phyloP scores from a whole-genome alignment of 192 early-diverging fungal species.

The Coemansia sp. region DNA sequence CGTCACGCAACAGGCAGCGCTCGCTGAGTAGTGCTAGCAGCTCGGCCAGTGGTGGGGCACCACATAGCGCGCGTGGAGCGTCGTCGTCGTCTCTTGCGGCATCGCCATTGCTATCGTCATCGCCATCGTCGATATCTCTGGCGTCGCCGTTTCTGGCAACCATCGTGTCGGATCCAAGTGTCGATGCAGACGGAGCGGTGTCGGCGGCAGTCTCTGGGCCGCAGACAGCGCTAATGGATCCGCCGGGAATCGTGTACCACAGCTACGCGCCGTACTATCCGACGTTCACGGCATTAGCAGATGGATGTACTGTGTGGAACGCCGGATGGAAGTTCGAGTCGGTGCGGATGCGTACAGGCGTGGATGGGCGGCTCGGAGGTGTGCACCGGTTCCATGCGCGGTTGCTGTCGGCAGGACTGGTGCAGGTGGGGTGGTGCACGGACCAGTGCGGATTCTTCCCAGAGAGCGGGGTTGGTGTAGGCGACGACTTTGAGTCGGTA shows the following conservation, averaged over 20 bases:
- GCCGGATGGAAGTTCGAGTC: constrained; percentile 49
- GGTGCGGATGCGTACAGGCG: constrained; percentile 27
- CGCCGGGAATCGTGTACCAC: constrained; percentile 15
- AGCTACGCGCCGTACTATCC: constrained; percentile 34
- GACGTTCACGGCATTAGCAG: constrained; percentile 26
- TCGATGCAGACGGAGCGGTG: constrained; percentile 4
- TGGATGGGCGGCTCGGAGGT: constrained; percentile 43
- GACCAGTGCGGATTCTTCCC: constrained; percentile 44
- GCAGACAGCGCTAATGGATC: background rate
- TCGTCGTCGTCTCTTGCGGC: background rate
- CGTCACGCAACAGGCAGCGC: constrained; percentile 5
- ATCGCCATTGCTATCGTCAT: too few relatives aligned
- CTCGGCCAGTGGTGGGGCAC: constrained; percentile 4
- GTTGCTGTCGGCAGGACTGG: constrained; percentile 34
- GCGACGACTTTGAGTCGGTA: constrained; percentile 48
- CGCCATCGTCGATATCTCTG: too few relatives aligned
- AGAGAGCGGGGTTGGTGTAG: constrained; percentile 50
- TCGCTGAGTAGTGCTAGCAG: constrained; percentile 13
- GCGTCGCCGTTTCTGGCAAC: constrained; percentile 28
- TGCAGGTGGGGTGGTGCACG: constrained; percentile 54
- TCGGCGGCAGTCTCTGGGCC: constrained; percentile 12
- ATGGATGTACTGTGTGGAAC: constrained; percentile 48
- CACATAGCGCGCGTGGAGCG: background rate
- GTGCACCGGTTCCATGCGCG: constrained; percentile 41
- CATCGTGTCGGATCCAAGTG: constrained; percentile 13